A percentile compares a stretch with the other conserved stretches of the same genome.
Evolutionary conservation across 208 protist species (phyloP).

Genomic region (Leptomonas seymouri): DNA sequence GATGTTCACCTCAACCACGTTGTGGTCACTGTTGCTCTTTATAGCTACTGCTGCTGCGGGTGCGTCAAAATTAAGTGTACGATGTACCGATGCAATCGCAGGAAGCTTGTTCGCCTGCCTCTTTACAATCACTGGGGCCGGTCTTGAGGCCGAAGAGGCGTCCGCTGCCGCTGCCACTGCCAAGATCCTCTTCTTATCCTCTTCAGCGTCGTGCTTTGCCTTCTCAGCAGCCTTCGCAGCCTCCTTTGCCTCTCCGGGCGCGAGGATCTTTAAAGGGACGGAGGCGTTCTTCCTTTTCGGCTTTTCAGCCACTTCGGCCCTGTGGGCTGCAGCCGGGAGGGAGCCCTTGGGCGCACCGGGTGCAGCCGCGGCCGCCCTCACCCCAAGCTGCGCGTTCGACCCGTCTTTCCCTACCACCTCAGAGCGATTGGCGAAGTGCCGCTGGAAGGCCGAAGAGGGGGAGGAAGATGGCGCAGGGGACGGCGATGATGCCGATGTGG

Average conservation of each 20-base stretch:
- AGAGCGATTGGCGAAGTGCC: conserved; percentile 65
- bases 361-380: conserved; percentile 3
- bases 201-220: too few species aligned
- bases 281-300: neutral
- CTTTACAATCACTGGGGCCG: too few species aligned
- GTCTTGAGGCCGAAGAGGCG: neutral
- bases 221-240: too few species aligned
- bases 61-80: neutral
- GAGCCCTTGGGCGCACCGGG: neutral
- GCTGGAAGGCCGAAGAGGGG: conserved; percentile 46
- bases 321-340: neutral
- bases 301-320: neutral
- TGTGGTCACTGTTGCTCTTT: neutral
- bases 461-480: neutral
- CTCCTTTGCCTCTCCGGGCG: neutral
- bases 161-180: neutral
- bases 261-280: neutral
- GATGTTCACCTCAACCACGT: conserved; percentile 15
- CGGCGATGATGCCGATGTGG: neutral
- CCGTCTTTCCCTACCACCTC: conserved; percentile 62
- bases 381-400: conserved; percentile 43
- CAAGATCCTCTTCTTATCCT: too few species aligned
- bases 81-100: neutral
- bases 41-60: neutral
- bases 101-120: neutral